Evolutionary conservation across 257 asterid species (phyloP), one percentile per base, ranked within the genome.

Genomic region (Mitragyna speciosa): DNA sequence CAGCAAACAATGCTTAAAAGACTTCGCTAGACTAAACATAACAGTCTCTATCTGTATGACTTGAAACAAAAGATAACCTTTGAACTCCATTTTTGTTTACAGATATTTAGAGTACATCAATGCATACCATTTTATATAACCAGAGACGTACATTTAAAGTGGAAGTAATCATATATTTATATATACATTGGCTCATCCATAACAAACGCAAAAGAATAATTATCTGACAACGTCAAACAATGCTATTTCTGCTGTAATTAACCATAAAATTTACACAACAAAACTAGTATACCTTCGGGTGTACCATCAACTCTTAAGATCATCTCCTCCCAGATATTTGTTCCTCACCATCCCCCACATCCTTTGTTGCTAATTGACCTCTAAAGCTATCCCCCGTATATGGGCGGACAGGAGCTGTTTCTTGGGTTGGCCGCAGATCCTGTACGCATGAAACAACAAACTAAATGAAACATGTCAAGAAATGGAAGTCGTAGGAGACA

Each of bases 401-500:
- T 33, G 90, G 87, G 71, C 73, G 88, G 51, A 82, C 81, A 71
- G 91, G 87, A 76, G 88, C 87, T 7, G 88, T 81, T 68, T 90
- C 94, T 19, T 88, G 90, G 78, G 75, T 76, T 15, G 88, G 75
- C 67, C 97, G 95, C 74, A 92, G 89, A 59, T 92, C 98, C 97
- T 94, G 89, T 39, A 78, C n/a, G 17, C 51, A 54, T n/a, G 58
- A 26, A 63, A 33, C 67, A 48, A 77, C 12, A 71, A 45, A 66
- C 10, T 4, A 39, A 30, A 24, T 78, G 8, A 48, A 48, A 65
- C 12, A 39, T 36, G n/a, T 22, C 6, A 20, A 48, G 66, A 24
- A 26, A 52, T 4, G 2, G 7, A 26, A 61, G 16, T n/a, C 65
- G 20, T 43, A 49, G 2, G 8, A 28, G 28, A 41, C 1, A 22